Evolutionary conservation across 1,139 yeast genomes (phyloP), one percentile per base, ranked within the genome.

Genomic region (Pichia sp.): DNA sequence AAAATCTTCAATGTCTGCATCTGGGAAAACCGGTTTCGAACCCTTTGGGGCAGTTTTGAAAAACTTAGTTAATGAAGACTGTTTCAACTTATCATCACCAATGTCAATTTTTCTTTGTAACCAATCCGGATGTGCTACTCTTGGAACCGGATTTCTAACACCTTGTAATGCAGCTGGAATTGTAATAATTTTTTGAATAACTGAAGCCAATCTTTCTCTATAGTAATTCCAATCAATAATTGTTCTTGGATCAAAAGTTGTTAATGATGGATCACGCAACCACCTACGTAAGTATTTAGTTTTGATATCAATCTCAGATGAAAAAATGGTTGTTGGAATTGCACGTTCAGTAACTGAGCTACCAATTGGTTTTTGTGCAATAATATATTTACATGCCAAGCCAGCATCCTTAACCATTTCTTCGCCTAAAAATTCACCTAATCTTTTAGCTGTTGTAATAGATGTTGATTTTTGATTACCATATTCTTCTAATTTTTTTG

Each of bases 331-430:
- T 9, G 95, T 96, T 0, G 99, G 99, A 48, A 95, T 77, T 0
- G 99, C 99, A 59, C 99, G 77, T 65, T 93, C 99, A 0, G 99
- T 89, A 31, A 93, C 95, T 0, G 99, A 96, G 1, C 96, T 85
- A 46, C 85, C 87, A 30, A 76, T 64, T 1, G 99, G 99, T 60
- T 81, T 83, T 45, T 84, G 81, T 58, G 97, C 85, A 58, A 95
- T 91, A 69, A 95, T 85, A 70, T 90, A 95, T 66, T 90, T 90
- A 70, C 97, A 93, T 2, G 96, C 96, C 57, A 95, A 79, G 58
- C 99, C 99, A 52, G 93, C 91, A 70, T 91, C 98, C 62, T 89
- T 90, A 11, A 90, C 95, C 96, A 93, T 93, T 61, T 89, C 96
- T 57, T 86, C 91, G n/a, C 99, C 99, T 60, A 95, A 75, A 64